Evolutionary conservation across 257 asterid species (phyloP).

Genomic region (Solanum dulcamara): DNA sequence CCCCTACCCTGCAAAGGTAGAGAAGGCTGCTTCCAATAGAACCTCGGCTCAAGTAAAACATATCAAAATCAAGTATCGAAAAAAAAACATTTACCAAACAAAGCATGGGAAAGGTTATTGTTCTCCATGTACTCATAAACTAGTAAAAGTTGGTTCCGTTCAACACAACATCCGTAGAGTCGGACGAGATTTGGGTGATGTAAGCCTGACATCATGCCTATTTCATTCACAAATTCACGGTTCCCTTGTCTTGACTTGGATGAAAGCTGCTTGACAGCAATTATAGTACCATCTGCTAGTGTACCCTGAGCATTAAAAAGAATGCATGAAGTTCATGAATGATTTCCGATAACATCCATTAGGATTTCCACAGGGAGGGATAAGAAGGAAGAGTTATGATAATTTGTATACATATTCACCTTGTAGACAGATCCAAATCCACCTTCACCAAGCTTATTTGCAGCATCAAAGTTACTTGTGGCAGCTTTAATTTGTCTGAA

Average conservation of each 20-base stretch:
- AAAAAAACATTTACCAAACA: constrained; percentile 29
- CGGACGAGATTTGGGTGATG: constrained; percentile 58
- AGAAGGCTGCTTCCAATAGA: neutral
- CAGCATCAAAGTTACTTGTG: constrained; percentile 33
- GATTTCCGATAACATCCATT: neutral
- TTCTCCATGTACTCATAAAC: constrained; percentile 68
- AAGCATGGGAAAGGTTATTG: constrained; percentile 45
- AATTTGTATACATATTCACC: constrained; percentile 16
- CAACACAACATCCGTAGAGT: constrained; percentile 61
- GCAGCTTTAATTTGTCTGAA: constrained; percentile 57
- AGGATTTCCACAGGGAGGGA: neutral
- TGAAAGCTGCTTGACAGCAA: constrained; percentile 65
- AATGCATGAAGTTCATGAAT: neutral
- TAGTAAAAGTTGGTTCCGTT: constrained; percentile 45
- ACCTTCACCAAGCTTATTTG: constrained; percentile 60
- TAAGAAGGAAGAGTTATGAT: neutral
- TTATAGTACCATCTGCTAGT: constrained; percentile 34
- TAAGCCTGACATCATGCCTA: constrained; percentile 52
- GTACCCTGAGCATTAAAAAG: constrained; percentile 25
- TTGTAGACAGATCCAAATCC: constrained; percentile 63
- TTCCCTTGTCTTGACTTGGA: constrained; percentile 58
- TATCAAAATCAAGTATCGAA: neutral
- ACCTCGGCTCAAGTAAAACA: neutral
- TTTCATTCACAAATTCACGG: constrained; percentile 53
- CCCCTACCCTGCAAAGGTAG: neutral